Base-by-base conservation (phyloP, 805 yeast genomes). In the Komagataella pastoris region DNA sequence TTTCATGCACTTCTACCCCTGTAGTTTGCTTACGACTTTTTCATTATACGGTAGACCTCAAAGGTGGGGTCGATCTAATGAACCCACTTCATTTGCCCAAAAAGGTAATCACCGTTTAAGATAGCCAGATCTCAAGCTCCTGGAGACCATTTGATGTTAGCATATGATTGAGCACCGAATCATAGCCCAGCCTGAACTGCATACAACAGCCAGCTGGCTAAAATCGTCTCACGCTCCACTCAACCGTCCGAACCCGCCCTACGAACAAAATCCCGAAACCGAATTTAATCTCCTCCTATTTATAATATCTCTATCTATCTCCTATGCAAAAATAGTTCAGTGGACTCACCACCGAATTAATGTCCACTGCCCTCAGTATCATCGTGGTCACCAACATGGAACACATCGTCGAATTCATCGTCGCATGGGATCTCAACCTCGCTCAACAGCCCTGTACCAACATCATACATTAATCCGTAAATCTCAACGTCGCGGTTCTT, bases 401-500 rank as follows among this genome's bases (percentile, higher is more conserved):
- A 56, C 47, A 53, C 54, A 14, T 51, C 49, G 23, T 52, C 56
- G 40, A 53, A 52, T 48, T 55, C 58, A 24, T 54, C 50, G 45
- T 55, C 59, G 23, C 55, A 54, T 6, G 60, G 58, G 3, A 65
- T 54, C 43, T 65, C 68, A 17, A 67, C 51, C 53, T 67, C 67
- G 40, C 57, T 59, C 52, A 88, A 69, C 30, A 74, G 71, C 21
- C 97, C 97, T 14, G 85, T 76, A 43, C 76, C 81, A 21, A 88
- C 95, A 62, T 89, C 88, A 69, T 88, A 90, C 50, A 90, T 76
- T 60, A 89, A 66, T 0, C 96, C 97, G 74, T 86, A 81, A 47
- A 90, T 82, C 62, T 85, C 84, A 44, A 90, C 73, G 12, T 81
- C 78, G 8, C 83, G 79, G 53, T 70, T 72, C 48, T 73, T 72